Base-by-base conservation (phyloP, 2,329 filamentous ascomycete genomes). In the Chalaropsis thielavioides region DNA sequence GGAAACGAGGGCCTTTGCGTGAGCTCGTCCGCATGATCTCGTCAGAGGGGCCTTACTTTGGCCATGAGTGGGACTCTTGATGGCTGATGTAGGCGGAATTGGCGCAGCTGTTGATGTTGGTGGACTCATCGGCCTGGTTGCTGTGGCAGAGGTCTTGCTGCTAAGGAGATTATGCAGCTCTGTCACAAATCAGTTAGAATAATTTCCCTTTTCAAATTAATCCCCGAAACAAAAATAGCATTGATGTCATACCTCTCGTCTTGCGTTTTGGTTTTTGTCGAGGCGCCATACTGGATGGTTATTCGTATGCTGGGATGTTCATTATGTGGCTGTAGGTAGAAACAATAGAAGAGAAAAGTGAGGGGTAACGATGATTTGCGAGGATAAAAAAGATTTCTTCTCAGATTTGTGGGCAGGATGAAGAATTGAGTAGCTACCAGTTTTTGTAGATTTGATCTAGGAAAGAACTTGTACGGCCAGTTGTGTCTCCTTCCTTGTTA, bases 231-330 rank as follows among this genome's bases (percentile, higher is more conserved):
- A 22, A 31, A 40, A 17, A n/a, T n/a, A 51, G 27, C 22, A 60
- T 43, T n/a, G 41, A 62, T 59, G 13, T 13, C 31, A 27, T 63
- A 63, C 64, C 64, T 27, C 27, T 44, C 11, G 61, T 66, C 38
- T 63, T 66, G 15, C 61, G 49, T 38, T 63, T 63, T 11, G 64
- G 64, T 40, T 41, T 63, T 43, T 66, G 64, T 27, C 46, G 56
- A 40, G 64, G 54, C 31, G 61, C 51, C 64, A 66, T 66, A 11
- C 13, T 60, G 17, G 24, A n/a, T n/a, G 38, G 24, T 15, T 41
- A 58, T 27, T 4, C 40, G 22, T 49, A 19, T 41, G 6, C 17
- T 8, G 17, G 10, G 13, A 27, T 56, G 54, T 38, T 46, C 43
- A 46, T 19, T 46, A 17, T n/a, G 43, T 46, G 43, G 8, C 43